Conservation (phyloP, 73 alveolate genomes). For the Paramecium primaurelia region DNA sequence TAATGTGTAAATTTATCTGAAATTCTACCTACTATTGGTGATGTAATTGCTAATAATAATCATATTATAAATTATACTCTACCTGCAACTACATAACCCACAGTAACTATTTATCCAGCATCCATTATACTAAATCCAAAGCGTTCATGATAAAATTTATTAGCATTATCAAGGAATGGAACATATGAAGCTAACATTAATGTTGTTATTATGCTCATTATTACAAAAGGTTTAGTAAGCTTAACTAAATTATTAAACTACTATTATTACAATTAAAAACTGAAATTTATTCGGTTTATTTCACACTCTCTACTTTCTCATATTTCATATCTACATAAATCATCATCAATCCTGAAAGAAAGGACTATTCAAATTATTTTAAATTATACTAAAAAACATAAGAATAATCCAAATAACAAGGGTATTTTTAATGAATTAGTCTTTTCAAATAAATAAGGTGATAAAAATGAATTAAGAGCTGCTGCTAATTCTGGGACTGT, state of each 20-base stretch:
- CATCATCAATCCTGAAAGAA: background rate
- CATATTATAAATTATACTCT: background rate
- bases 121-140: constrained; percentile 12
- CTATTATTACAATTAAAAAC: background rate
- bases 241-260: background rate
- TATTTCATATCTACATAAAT: background rate
- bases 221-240: background rate
- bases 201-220: background rate
- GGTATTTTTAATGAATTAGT: constrained; percentile 11
- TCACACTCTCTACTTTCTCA: background rate
- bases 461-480: constrained; percentile 11
- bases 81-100: constrained; percentile 37
- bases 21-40: background rate
- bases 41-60: background rate
- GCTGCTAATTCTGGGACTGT: constrained; percentile 50
- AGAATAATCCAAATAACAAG: constrained; percentile 10
- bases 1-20: background rate
- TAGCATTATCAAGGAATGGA: constrained; percentile 39
- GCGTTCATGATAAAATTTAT: constrained; percentile 27
- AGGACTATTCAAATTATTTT: background rate
- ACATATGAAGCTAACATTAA: constrained; percentile 26
- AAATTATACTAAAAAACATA: constrained; percentile 5
- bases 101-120: constrained; percentile 3
- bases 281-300: background rate
- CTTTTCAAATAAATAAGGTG: constrained; percentile 13